Conservation (phyloP, 2,329 filamentous ascomycete genomes). For the Epichloe typhina region DNA sequence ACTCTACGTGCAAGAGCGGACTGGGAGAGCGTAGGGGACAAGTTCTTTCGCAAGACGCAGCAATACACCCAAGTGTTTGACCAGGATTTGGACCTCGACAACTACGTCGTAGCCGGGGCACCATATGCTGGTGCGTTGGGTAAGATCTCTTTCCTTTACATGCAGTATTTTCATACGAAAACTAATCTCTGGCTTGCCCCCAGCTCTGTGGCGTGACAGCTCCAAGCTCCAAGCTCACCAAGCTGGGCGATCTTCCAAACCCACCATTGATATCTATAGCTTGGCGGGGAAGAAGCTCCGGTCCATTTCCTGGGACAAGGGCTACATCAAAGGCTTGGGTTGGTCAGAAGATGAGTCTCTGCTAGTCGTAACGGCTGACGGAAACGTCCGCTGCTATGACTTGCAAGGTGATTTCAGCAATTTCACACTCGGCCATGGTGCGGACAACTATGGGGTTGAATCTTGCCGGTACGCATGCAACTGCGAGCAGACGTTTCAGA, state of each 20-base stretch:
- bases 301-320: constrained; percentile 83
- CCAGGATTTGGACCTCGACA: constrained; percentile 84
- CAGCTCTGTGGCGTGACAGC: constrained; percentile 82
- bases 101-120: constrained; percentile 82
- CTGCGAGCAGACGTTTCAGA: background rate
- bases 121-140: constrained; percentile 89
- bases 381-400: constrained; percentile 81
- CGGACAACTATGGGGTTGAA: constrained; percentile 76
- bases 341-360: constrained; percentile 96
- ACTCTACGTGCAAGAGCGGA: constrained; percentile 60
- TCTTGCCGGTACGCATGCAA: constrained; percentile 51
- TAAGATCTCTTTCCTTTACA: constrained; percentile 29
- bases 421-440: constrained; percentile 80
- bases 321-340: constrained; percentile 72
- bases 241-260: constrained; percentile 56
- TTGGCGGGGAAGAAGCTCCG: constrained; percentile 80
- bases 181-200: background rate
- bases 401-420: constrained; percentile 92
- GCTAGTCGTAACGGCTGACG: constrained; percentile 77
- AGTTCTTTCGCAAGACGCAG: constrained; percentile 89
- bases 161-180: background rate
- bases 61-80: constrained; percentile 91
- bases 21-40: constrained; percentile 88
- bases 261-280: constrained; percentile 88
- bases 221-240: constrained; percentile 70